These are phyloP conservation scores for Sherardia arvensis DNA, from an alignment of 257 asterid species.

Conservation along the genomic window DNA sequence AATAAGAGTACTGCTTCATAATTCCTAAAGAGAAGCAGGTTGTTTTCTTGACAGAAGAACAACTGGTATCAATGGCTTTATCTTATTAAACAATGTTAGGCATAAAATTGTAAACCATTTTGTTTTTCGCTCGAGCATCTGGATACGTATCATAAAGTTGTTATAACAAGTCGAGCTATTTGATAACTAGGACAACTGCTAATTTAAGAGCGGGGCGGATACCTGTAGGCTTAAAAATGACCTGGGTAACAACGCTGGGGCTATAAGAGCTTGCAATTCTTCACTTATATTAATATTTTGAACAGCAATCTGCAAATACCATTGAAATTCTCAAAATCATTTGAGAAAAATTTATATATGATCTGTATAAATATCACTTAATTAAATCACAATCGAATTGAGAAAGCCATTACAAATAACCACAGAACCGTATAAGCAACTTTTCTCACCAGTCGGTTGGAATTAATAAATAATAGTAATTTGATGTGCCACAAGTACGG, in stretches of 20 bases:
- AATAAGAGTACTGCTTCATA: background rate
- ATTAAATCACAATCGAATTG: background rate
- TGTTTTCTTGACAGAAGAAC: background rate
- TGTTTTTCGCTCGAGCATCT: background rate
- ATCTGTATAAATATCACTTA: background rate
- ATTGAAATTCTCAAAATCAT: background rate
- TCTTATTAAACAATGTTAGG: background rate
- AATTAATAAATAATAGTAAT: background rate
- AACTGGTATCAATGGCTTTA: background rate
- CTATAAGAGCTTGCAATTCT: slow-evolving; percentile 63
- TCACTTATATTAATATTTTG: slow-evolving; percentile 66
- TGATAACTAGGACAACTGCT: background rate
- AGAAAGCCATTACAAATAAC: background rate
- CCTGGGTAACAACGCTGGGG: slow-evolving; percentile 84
- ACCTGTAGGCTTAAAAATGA: slow-evolving; percentile 75
- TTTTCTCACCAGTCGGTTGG: background rate
- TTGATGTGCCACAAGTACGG: background rate
- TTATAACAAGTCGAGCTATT: background rate
- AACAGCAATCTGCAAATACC: slow-evolving; percentile 47
- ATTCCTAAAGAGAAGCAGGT: background rate
- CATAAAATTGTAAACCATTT: no score
- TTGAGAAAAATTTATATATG: no score
- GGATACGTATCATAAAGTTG: background rate
- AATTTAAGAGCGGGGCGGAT: background rate
- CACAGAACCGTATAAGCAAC: background rate